These are phyloP conservation scores for Colletotrichum godetiae DNA, from an alignment of 2,329 filamentous ascomycete species.

Conservation along the genomic window DNA sequence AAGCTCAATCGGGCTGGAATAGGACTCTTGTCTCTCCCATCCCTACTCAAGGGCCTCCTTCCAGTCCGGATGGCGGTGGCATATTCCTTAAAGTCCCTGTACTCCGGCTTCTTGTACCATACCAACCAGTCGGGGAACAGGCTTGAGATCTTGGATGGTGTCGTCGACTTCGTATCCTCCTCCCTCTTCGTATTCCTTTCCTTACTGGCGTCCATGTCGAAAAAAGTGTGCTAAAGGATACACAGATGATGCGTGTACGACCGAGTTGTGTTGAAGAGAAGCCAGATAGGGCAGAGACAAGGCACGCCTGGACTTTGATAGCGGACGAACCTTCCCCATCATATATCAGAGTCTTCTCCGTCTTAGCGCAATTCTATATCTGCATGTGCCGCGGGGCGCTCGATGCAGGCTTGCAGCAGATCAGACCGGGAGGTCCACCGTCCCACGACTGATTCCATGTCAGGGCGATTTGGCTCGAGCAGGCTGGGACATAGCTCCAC, in stretches of 20 bases:
- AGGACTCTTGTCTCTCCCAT: constrained; percentile 47
- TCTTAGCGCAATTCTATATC: neutral
- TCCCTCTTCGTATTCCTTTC: neutral
- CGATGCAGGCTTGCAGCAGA: constrained; percentile 1
- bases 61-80: constrained; percentile 49
- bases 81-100: constrained; percentile 59
- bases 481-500: constrained; percentile 1
- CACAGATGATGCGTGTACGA: neutral
- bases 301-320: neutral
- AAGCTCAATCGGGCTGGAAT: constrained; percentile 54
- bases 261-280: neutral
- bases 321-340: neutral
- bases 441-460: neutral
- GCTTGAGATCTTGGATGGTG: constrained; percentile 32
- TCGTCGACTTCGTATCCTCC: neutral
- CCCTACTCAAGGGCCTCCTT: constrained; percentile 48
- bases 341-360: constrained; percentile 7
- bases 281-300: neutral
- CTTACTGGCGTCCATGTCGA: neutral
- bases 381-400: neutral
- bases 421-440: neutral
- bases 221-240: neutral
- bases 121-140: constrained; percentile 48
- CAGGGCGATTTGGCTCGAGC: neutral
- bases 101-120: constrained; percentile 63